Percentiles rank a stretch among this genome's conserved stretches.
Evolutionary conservation across 306 rosid species (phyloP).

Genomic region (Malus sylvestris): DNA sequence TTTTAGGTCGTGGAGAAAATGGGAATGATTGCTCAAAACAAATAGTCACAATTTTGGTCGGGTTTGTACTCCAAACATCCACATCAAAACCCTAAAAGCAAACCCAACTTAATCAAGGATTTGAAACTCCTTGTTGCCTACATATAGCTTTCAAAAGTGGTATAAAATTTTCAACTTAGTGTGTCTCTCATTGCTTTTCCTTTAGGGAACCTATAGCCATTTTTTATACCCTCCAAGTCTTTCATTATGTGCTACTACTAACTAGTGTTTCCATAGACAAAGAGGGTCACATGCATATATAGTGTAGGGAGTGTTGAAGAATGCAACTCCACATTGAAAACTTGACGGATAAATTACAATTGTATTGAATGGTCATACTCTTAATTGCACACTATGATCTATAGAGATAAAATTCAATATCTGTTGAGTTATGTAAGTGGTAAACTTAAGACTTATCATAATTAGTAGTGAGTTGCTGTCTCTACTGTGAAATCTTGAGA

Average conservation of each 20-base stretch:
- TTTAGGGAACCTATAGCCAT: slow-evolving; percentile 27
- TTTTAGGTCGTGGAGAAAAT: neutral
- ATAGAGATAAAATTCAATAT: no score
- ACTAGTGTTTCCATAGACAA: neutral
- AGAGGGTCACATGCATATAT: neutral
- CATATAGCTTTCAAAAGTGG: slow-evolving; percentile 7
- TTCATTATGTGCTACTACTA: neutral
- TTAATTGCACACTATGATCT: no score
- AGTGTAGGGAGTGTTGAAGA: no score
- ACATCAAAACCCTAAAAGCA: slow-evolving; percentile 19
- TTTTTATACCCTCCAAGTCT: slow-evolving; percentile 2
- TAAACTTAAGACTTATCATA: no score
- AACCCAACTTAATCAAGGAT: neutral
- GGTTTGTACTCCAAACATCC: slow-evolving; percentile 15
- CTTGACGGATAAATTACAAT: no score
- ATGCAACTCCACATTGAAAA: no score
- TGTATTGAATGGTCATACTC: no score
- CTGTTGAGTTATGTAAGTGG: no score
- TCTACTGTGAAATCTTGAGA: no score
- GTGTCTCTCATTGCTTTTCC: slow-evolving; percentile 21
- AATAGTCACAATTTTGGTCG: slow-evolving; percentile 16
- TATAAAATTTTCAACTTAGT: slow-evolving; percentile 1
- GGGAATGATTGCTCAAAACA: slow-evolving; percentile 8
- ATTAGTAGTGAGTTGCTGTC: no score
- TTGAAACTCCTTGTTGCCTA: slow-evolving; percentile 2